phyloP scores from a whole-genome alignment of 495 filamentous ascomycete genomes.

The Bathelium albidoporum region DNA sequence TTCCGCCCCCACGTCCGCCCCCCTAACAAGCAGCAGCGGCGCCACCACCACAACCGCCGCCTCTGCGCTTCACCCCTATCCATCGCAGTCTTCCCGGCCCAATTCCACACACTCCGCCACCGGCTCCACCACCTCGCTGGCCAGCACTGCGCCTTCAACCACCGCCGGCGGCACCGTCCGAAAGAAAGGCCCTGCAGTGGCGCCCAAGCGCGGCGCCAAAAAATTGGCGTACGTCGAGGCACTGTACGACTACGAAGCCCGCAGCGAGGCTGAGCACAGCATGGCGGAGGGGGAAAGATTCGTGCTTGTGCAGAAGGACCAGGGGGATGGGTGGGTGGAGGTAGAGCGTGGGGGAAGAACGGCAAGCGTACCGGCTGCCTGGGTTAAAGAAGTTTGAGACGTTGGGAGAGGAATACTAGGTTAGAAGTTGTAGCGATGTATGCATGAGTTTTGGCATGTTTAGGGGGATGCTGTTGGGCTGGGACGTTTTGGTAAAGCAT shows the following conservation, averaged over 20 bases:
- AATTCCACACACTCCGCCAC: slow-evolving; percentile 56
- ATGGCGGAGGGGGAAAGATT: slow-evolving; percentile 90
- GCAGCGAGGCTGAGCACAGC: slow-evolving; percentile 74
- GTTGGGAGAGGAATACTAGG: neutral
- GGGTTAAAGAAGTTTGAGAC: slow-evolving; percentile 59
- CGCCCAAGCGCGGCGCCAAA: slow-evolving; percentile 84
- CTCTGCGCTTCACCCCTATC: slow-evolving; percentile 29
- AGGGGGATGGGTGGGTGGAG: slow-evolving; percentile 92
- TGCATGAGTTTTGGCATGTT: neutral
- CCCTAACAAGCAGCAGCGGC: no score
- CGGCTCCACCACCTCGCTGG: slow-evolving; percentile 23
- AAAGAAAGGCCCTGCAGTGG: slow-evolving; percentile 88
- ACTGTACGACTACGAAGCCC: slow-evolving; percentile 80
- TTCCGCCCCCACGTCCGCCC: slow-evolving; percentile 18
- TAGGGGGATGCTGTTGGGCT: neutral
- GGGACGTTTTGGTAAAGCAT: neutral
- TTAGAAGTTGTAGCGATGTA: no score
- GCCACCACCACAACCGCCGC: slow-evolving; percentile 29
- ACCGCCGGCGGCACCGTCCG: slow-evolving; percentile 35
- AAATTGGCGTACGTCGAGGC: slow-evolving; percentile 92
- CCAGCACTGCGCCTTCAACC: slow-evolving; percentile 16
- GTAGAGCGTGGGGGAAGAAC: slow-evolving; percentile 83
- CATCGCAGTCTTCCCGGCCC: slow-evolving; percentile 50
- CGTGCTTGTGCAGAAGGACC: slow-evolving; percentile 72
- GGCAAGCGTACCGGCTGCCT: slow-evolving; percentile 91